phyloP scores from a whole-genome alignment of 1,139 yeast species.

The Kluyveromyces sp. region DNA sequence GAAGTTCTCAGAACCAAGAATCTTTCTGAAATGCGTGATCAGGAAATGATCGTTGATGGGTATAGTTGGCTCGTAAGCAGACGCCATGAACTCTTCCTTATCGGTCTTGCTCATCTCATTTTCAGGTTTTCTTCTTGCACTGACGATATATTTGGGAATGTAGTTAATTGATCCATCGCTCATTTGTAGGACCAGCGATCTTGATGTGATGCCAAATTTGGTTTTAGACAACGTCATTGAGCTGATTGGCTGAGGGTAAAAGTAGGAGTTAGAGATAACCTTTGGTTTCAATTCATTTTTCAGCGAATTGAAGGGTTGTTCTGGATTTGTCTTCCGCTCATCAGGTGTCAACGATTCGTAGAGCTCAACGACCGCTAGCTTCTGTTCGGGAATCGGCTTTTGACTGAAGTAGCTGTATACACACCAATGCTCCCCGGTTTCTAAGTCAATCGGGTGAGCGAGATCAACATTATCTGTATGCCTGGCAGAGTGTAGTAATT shows the following conservation, averaged over 20 bases:
- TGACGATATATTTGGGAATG: conserved; percentile 58
- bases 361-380: conserved; percentile 67
- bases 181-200: conserved; percentile 56
- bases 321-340: conserved; percentile 28
- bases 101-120: conserved; percentile 50
- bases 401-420: conserved; percentile 57
- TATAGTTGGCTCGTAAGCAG: conserved; percentile 63
- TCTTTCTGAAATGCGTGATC: conserved; percentile 37
- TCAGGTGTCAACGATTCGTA: conserved; percentile 58
- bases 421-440: conserved; percentile 81
- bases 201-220: conserved; percentile 65
- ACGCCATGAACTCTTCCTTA: conserved; percentile 51
- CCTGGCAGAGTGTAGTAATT: conserved; percentile 43
- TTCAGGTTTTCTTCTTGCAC: conserved; percentile 54
- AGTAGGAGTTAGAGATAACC: conserved; percentile 48
- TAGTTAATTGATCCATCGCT: conserved; percentile 58
- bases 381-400: conserved; percentile 42
- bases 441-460: conserved; percentile 42
- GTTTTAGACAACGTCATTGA: conserved; percentile 56
- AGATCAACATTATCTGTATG: conserved; percentile 36
- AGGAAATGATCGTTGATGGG: conserved; percentile 41
- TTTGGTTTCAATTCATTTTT: conserved; percentile 37
- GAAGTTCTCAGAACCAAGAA: conserved; percentile 18
- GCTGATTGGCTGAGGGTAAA: conserved; percentile 50
- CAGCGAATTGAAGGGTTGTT: conserved; percentile 15